These are phyloP conservation scores for Acacia concinna DNA, from an alignment of 331 rosid genomes.

Conservation along the genomic window DNA sequence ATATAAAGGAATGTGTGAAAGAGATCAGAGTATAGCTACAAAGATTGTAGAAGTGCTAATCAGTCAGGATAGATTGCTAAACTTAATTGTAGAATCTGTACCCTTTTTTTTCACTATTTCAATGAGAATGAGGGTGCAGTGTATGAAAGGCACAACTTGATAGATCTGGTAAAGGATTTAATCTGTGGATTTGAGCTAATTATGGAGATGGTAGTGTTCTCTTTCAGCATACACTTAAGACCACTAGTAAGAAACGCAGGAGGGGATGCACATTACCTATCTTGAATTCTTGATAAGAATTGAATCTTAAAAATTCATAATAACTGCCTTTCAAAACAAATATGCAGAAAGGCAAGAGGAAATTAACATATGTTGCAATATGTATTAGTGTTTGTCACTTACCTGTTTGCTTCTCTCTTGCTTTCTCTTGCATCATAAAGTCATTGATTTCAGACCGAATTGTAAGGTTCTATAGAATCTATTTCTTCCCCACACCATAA, in stretches of 20 bases:
- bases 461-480: not conserved
- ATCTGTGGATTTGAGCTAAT: not conserved
- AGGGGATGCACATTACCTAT: not conserved
- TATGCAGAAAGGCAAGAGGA: not conserved
- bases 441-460: not conserved
- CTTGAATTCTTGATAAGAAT: not conserved
- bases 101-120: not conserved
- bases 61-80: not conserved
- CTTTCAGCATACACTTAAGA: not conserved
- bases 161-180: not conserved
- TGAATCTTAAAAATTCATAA: not conserved
- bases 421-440: not conserved
- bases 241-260: not conserved
- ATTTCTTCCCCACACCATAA: not conserved
- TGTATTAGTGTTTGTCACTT: not conserved
- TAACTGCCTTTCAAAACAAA: not conserved
- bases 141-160: not conserved
- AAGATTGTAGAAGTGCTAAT: not conserved
- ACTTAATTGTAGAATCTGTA: not conserved
- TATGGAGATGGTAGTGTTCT: not conserved
- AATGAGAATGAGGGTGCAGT: not conserved
- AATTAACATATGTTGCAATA: not conserved
- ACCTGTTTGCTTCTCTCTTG: not conserved
- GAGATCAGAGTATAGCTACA: not conserved
- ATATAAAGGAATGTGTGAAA: not conserved